Evolutionary conservation across 2,329 filamentous ascomycete genomes (phyloP).

Genomic region (Epichloe aotearoae): DNA sequence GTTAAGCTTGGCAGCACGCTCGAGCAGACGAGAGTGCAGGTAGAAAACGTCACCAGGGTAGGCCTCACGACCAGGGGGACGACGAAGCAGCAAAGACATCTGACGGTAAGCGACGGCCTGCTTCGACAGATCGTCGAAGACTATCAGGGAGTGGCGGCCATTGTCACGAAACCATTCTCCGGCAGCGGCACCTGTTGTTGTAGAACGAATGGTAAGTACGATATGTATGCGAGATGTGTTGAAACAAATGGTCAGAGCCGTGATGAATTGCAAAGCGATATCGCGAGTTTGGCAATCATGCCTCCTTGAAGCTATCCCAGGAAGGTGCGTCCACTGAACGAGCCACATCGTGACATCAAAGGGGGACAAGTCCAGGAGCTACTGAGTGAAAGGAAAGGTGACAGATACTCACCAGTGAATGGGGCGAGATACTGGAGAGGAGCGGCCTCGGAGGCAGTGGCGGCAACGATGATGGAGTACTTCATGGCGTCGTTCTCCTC

Average conservation of each 20-base stretch:
- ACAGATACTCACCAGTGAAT: conserved; percentile 53
- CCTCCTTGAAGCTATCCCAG: not conserved
- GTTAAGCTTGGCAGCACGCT: conserved; percentile 99
- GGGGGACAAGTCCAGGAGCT: too few relatives aligned
- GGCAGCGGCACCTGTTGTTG: conserved; percentile 24
- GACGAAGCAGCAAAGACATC: conserved; percentile 95
- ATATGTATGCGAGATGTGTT: not conserved
- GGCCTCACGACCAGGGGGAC: conserved; percentile 96
- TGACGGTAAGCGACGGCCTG: conserved; percentile 97
- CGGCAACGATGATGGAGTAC: conserved; percentile 87
- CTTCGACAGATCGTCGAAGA: conserved; percentile 95
- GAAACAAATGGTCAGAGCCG: not conserved
- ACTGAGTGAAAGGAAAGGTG: too few relatives aligned
- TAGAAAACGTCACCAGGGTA: conserved; percentile 99
- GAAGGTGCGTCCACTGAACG: not conserved
- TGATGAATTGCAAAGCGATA: not conserved
- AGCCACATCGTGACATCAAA: too few relatives aligned
- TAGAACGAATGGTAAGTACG: not conserved
- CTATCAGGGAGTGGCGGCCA: conserved; percentile 79
- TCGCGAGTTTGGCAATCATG: not conserved
- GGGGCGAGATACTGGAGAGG: conserved; percentile 89
- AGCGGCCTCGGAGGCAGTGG: conserved; percentile 93
- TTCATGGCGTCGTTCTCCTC: conserved; percentile 99
- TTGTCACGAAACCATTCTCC: conserved; percentile 70
- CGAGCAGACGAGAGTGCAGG: conserved; percentile 96